Evolutionary conservation across 164 flowering plant genomes (phyloP), one percentile per base, ranked within the genome.

Genomic region (Euptelea pleiosperma): DNA sequence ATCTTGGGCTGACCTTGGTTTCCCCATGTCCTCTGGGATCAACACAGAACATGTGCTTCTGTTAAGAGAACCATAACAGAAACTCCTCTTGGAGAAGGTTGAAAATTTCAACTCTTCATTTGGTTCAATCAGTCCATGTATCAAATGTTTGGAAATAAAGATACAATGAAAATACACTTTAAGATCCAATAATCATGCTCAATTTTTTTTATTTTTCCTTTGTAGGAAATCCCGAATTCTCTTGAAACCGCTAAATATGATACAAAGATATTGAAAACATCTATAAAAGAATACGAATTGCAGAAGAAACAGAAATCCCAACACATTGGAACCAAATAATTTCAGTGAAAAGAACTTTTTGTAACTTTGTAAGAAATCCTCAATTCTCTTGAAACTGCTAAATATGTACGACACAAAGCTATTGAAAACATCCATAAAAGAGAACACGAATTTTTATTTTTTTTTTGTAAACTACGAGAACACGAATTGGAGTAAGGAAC

Each of bases 11-110:
- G 18, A 69, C 65, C 65, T 65, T 86, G 48, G 26, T 54, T 46
- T 82, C 89, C 10, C 65, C 67, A 37, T 66, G 57, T 53, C 71
- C 77, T 52, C 86, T 81, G 72, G 21, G 49, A 75, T 63, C 70
- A 67, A 63, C 33, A 68, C 19, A 64, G 8, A 29, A 52, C 49
- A 63, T 31, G 34, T 42, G 22, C 15, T 52, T 35, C 53, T 58
- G 39, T 55, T 18, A 65, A 45, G 36, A 53, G 57, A 6, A 40
- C 30, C 10, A 46, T 60, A 60, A 40, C 6, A 29, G 14, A 56
- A 45, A 44, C 53, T 18, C 29, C 60, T 52, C 55, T 60, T 55
- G 36, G 60, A 60, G 62, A 63, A 46, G 22, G 39, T 6, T 48
- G 52, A 18, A 46, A 11, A 30, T 59, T 36, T 39, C 43, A 40